These are phyloP conservation scores for Cercospora sojina DNA, from an alignment of 2,329 filamentous ascomycete genomes.

Conservation along the genomic window DNA sequence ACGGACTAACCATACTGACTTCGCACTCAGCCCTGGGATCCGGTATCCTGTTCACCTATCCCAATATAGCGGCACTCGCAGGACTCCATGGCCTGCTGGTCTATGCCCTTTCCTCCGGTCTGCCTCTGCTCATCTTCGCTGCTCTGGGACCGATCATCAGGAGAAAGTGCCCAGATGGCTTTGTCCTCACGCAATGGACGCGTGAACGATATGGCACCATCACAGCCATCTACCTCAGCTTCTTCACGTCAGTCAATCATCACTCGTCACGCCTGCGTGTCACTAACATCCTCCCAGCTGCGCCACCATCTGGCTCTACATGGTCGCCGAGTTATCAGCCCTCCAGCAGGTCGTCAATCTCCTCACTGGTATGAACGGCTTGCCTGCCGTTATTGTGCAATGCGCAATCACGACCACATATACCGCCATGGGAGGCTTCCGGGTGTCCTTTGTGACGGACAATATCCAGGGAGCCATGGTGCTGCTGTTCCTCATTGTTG, in stretches of 20 bases:
- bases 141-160: constrained; percentile 74
- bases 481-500: constrained; percentile 69
- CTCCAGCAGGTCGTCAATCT: constrained; percentile 75
- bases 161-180: constrained; percentile 76
- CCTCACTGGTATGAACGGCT: constrained; percentile 70
- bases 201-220: constrained; percentile 71
- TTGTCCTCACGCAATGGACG: constrained; percentile 82
- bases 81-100: constrained; percentile 76
- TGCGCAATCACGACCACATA: constrained; percentile 78
- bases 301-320: constrained; percentile 80
- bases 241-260: constrained; percentile 58
- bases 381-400: constrained; percentile 75
- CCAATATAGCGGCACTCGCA: constrained; percentile 73
- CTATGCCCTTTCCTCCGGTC: constrained; percentile 69
- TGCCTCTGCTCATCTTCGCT: constrained; percentile 74
- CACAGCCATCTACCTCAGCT: constrained; percentile 70
- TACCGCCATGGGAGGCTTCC: constrained; percentile 75
- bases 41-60: constrained; percentile 79
- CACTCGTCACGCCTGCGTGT: neutral
- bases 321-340: constrained; percentile 80
- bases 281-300: constrained; percentile 44
- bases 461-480: constrained; percentile 80
- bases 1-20: constrained; percentile 28
- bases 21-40: constrained; percentile 68
- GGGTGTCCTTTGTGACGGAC: constrained; percentile 80